Conservation (phyloP, 2,329 filamentous ascomycete genomes). For the Diaporthe batatas region DNA sequence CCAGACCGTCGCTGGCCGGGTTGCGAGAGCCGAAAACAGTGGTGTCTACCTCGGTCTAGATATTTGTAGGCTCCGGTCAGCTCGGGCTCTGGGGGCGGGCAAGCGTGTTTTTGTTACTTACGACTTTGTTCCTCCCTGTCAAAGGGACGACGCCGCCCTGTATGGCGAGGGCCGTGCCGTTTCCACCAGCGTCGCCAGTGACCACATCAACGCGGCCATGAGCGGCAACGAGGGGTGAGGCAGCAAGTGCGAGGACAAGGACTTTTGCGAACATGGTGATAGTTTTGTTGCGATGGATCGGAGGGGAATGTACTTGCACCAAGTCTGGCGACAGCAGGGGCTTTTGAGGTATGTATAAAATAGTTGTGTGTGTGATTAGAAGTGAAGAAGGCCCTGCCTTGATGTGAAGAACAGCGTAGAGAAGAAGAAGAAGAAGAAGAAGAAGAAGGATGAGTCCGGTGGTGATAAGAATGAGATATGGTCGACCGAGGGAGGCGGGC, state of each 20-base stretch:
- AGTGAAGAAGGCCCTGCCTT: slow-evolving; percentile 42
- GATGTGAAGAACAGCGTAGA: slow-evolving; percentile 17
- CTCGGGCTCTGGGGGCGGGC: too few relatives aligned
- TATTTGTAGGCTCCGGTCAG: background rate
- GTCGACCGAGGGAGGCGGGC: background rate
- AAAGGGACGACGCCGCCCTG: slow-evolving; percentile 56
- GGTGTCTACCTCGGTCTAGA: slow-evolving; percentile 41
- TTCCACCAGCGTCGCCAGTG: slow-evolving; percentile 55
- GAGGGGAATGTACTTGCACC: background rate
- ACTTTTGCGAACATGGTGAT: slow-evolving; percentile 48
- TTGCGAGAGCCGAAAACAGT: slow-evolving; percentile 42
- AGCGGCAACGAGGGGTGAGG: slow-evolving; percentile 49
- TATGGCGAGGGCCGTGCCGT: slow-evolving; percentile 58
- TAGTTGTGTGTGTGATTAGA: slow-evolving; percentile 20
- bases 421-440: background rate
- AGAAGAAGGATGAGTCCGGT: slow-evolving; percentile 13
- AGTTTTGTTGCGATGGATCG: slow-evolving; percentile 1
- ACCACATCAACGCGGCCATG: slow-evolving; percentile 51
- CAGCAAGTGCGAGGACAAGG: slow-evolving; percentile 48
- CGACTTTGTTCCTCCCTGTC: slow-evolving; percentile 53
- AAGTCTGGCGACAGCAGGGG: too few relatives aligned
- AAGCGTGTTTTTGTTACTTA: background rate
- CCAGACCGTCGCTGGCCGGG: slow-evolving; percentile 42
- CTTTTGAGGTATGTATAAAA: background rate
- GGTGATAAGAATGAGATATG: slow-evolving; percentile 1